These are phyloP conservation scores for Beta corolliflora DNA, from an alignment of 179 eudicot genomes.

Conservation along the genomic window DNA sequence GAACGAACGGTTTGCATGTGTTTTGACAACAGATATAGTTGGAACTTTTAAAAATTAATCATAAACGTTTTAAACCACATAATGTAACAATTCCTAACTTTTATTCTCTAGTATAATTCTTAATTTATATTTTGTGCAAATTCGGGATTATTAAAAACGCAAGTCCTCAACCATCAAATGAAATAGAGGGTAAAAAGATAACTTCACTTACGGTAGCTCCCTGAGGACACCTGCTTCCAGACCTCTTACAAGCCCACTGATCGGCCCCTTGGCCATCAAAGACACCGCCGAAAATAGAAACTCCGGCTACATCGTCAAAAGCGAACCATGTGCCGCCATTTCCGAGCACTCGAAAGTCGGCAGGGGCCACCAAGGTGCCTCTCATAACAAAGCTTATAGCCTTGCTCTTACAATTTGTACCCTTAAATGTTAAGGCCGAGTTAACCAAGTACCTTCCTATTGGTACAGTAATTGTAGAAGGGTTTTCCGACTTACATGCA, in stretches of 20 bases:
- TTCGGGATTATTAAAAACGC: too few species aligned
- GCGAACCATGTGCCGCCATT: constrained; percentile 39
- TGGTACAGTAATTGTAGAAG: constrained; percentile 31
- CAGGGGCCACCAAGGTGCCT: constrained; percentile 40
- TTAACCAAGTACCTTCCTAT: constrained; percentile 27
- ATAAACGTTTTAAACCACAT: too few species aligned
- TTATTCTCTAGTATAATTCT: too few species aligned
- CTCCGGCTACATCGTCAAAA: constrained; percentile 46
- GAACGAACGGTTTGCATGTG: too few species aligned
- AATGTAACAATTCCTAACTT: too few species aligned
- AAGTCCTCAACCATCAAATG: too few species aligned
- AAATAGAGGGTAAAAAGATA: background rate
- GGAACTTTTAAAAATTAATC: too few species aligned
- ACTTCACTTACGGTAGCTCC: constrained; percentile 31
- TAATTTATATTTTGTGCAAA: too few species aligned
- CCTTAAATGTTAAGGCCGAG: constrained; percentile 20
- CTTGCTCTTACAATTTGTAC: constrained; percentile 26
- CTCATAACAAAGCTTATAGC: constrained; percentile 22
- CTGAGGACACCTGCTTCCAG: constrained; percentile 42
- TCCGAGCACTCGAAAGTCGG: constrained; percentile 41
- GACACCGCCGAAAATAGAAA: constrained; percentile 51
- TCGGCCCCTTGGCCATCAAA: constrained; percentile 51
- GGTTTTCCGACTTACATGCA: constrained; percentile 26
- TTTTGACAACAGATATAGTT: too few species aligned
- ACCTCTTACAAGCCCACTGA: constrained; percentile 53